Conservation (phyloP, 345 rosid genomes). For the Hevea brasiliensis region DNA sequence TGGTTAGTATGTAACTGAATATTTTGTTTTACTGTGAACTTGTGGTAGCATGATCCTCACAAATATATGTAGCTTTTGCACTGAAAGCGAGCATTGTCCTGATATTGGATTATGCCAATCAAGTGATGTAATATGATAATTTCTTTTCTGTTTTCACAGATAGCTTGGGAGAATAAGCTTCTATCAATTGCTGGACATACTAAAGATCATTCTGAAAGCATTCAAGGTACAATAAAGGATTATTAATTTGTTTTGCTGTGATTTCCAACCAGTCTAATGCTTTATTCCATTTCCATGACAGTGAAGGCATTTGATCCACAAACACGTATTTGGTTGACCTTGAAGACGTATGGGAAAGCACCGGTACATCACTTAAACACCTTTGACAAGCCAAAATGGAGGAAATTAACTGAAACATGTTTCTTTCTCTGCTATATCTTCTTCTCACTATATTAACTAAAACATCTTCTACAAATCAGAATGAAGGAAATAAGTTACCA, state of each 20-base stretch:
- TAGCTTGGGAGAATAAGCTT: constrained; percentile 90
- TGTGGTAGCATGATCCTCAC: constrained; percentile 23
- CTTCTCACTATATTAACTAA: neutral
- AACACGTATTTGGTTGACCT: constrained; percentile 71
- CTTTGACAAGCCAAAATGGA: neutral
- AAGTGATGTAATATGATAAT: constrained; percentile 10
- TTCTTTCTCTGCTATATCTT: constrained; percentile 22
- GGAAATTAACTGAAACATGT: constrained; percentile 8
- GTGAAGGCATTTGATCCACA: constrained; percentile 85
- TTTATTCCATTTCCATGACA: constrained; percentile 39
- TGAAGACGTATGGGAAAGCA: constrained; percentile 94
- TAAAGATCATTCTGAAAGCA: constrained; percentile 82
- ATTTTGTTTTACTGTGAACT: constrained; percentile 16
- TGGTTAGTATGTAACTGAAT: constrained; percentile 56
- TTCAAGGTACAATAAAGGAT: constrained; percentile 57
- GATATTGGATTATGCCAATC: constrained; percentile 18
- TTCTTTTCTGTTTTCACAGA: constrained; percentile 44
- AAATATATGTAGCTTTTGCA: constrained; percentile 18
- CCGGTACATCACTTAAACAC: constrained; percentile 52
- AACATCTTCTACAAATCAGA: neutral
- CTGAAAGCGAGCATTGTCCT: constrained; percentile 21
- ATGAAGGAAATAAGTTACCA: neutral
- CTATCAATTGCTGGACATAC: constrained; percentile 93
- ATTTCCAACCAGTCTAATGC: neutral
- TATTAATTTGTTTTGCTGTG: neutral